A percentile compares a stretch with the other conserved stretches of the same genome.
These are phyloP conservation scores for Ascochyta fabae DNA, from an alignment of 2,329 filamentous ascomycete genomes.

Conservation along the genomic window DNA sequence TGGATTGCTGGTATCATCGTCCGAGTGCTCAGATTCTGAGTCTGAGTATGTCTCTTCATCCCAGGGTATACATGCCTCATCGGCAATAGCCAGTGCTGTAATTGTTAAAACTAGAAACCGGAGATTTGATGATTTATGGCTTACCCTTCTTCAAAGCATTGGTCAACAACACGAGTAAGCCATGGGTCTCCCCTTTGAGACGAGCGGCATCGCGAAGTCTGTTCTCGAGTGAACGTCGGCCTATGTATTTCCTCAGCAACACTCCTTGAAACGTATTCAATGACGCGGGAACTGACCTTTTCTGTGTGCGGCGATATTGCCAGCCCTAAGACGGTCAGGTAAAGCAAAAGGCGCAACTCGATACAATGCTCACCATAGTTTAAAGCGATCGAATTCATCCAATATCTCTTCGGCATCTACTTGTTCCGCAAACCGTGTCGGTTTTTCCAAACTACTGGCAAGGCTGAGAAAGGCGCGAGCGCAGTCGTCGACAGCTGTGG, in stretches of 20 bases:
- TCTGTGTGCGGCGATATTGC: too few relatives aligned
- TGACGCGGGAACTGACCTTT: too few relatives aligned
- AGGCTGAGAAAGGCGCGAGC: constrained; percentile 8
- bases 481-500: constrained; percentile 6
- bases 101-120: not conserved
- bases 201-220: constrained; percentile 1
- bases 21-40: not conserved
- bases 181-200: not conserved
- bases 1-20: not conserved
- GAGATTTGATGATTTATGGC: too few relatives aligned
- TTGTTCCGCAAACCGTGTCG: not conserved
- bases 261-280: too few relatives aligned
- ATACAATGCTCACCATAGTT: not conserved
- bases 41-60: constrained; percentile 2
- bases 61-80: not conserved
- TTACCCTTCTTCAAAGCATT: not conserved
- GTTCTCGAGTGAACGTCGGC: constrained; percentile 2
- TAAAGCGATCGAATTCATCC: constrained; percentile 11
- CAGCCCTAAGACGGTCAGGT: too few relatives aligned
- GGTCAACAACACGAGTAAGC: not conserved
- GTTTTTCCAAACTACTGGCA: not conserved
- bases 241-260: not conserved
- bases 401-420: not conserved
- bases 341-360: too few relatives aligned
- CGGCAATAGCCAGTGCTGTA: not conserved